Percentiles rank a stretch among this genome's conserved stretches.
Conservation (phyloP, 257 asterid species). For the Penstemon newberryi region DNA sequence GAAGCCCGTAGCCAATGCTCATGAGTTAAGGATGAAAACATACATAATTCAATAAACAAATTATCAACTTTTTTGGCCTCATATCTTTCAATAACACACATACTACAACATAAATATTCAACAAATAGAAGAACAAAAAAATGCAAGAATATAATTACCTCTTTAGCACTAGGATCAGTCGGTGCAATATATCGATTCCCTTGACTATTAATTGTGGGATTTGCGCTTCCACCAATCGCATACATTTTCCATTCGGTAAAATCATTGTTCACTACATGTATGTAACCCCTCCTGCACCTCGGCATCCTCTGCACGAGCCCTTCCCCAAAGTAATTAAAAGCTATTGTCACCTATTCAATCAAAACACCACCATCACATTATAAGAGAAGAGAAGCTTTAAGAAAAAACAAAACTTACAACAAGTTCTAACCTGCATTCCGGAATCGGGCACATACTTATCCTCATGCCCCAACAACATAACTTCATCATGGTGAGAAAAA, state of each 20-base stretch:
- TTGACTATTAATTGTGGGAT: slow-evolving; percentile 44
- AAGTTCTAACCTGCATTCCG: background rate
- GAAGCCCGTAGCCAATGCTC: too few species aligned
- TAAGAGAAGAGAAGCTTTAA: background rate
- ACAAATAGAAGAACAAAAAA: background rate
- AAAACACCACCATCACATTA: too few species aligned
- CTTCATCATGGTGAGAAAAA: slow-evolving; percentile 6
- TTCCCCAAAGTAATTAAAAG: slow-evolving; percentile 40
- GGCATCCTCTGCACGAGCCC: slow-evolving; percentile 36
- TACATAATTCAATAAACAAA: too few species aligned
- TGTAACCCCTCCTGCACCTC: slow-evolving; percentile 42
- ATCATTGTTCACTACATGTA: slow-evolving; percentile 41
- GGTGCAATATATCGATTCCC: slow-evolving; percentile 46
- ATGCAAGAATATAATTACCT: slow-evolving; percentile 24
- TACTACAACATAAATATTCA: background rate
- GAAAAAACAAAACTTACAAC: background rate
- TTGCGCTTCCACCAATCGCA: slow-evolving; percentile 45
- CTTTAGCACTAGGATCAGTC: slow-evolving; percentile 36
- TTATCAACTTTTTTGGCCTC: too few species aligned
- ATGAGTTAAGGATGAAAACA: too few species aligned
- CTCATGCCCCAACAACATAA: slow-evolving; percentile 3
- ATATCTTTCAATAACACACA: too few species aligned
- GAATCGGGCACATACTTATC: background rate
- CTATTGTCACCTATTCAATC: slow-evolving; percentile 23
- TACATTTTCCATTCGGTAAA: slow-evolving; percentile 47